Conservation (phyloP, 208 protist genomes). For the Polymyxa betae region DNA sequence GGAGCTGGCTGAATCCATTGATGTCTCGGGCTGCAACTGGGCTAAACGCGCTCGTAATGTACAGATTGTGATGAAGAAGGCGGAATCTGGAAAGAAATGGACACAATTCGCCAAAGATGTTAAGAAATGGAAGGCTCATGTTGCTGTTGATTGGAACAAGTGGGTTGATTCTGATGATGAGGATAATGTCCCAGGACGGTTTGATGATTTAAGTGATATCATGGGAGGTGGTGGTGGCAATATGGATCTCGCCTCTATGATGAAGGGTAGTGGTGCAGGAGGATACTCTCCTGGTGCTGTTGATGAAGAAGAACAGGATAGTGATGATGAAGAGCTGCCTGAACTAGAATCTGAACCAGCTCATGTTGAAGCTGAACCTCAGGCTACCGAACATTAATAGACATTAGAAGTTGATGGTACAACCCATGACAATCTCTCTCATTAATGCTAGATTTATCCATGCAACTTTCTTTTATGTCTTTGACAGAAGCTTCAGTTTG, state of each 20-base stretch:
- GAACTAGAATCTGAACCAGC: constrained; percentile 35
- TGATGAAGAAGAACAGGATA: background rate
- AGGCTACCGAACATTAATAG: no score
- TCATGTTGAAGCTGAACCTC: no score
- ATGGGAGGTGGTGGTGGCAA: constrained; percentile 6
- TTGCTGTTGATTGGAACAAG: constrained; percentile 48
- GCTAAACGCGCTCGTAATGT: background rate
- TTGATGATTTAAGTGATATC: constrained; percentile 37
- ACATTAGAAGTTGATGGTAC: no score
- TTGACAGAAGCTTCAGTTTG: no score
- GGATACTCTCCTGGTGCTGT: background rate
- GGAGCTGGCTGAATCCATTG: constrained; percentile 26
- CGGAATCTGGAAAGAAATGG: background rate
- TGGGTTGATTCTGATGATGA: background rate
- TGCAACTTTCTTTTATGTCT: no score
- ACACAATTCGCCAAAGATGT: constrained; percentile 42
- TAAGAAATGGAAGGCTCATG: constrained; percentile 45
- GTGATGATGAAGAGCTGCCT: constrained; percentile 8
- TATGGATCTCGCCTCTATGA: constrained; percentile 49
- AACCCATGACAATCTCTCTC: no score
- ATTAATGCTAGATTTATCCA: no score
- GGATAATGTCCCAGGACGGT: constrained; percentile 8
- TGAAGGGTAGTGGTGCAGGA: constrained; percentile 1
- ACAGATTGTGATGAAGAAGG: constrained; percentile 42
- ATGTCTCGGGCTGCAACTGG: background rate